Conservation (phyloP, 257 asterid genomes). For the Osmanthus fragrans region DNA sequence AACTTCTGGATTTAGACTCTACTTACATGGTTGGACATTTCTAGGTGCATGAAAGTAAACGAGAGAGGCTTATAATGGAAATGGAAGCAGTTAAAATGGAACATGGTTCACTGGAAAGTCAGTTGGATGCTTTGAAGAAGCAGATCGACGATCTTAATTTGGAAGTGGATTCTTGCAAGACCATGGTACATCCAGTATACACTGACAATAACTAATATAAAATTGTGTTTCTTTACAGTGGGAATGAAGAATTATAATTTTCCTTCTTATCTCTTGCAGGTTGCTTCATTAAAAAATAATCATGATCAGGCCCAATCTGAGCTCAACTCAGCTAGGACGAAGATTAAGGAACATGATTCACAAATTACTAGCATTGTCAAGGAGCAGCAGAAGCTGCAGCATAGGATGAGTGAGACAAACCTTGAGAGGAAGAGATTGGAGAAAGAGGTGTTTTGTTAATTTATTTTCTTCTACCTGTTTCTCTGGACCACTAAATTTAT, state of each 20-base stretch:
- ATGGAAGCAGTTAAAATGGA: constrained; percentile 90
- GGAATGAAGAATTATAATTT: not conserved
- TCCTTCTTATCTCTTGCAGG: constrained; percentile 45
- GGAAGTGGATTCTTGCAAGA: constrained; percentile 64
- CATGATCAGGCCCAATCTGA: constrained; percentile 63
- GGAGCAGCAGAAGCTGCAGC: constrained; percentile 73
- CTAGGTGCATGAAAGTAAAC: constrained; percentile 86
- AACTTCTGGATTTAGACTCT: constrained; percentile 1
- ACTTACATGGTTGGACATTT: constrained; percentile 26
- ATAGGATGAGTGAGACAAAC: constrained; percentile 68
- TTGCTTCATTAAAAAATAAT: constrained; percentile 50
- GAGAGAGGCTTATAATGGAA: constrained; percentile 88
- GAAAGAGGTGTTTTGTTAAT: constrained; percentile 66
- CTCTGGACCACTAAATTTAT: not conserved
- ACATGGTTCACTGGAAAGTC: constrained; percentile 60
- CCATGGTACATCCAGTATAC: constrained; percentile 50
- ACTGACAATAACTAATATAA: constrained; percentile 15
- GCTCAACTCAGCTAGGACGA: constrained; percentile 70
- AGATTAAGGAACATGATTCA: constrained; percentile 88
- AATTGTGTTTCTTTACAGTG: constrained; percentile 9
- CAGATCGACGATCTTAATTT: constrained; percentile 54
- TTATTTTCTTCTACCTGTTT: constrained; percentile 23
- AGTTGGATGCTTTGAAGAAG: constrained; percentile 57
- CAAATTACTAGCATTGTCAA: constrained; percentile 70
- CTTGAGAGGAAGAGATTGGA: constrained; percentile 91